phyloP scores from a whole-genome alignment of 2,329 filamentous ascomycete genomes.

The Chaetomiaceae sp. region DNA sequence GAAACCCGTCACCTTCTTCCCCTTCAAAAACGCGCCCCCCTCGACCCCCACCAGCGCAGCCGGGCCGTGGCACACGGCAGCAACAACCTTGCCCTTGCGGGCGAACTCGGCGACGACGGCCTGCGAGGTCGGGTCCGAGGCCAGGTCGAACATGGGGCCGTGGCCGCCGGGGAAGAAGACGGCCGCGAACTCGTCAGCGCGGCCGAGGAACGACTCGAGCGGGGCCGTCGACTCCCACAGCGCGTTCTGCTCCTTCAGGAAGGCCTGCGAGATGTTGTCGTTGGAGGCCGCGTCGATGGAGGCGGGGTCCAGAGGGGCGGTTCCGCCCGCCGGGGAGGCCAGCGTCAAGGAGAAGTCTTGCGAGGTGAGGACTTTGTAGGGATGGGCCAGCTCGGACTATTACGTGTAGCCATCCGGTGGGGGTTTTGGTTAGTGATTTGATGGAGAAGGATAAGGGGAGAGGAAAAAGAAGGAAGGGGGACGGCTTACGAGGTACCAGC shows the following conservation, averaged over 20 bases:
- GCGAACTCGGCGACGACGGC: conserved; percentile 59
- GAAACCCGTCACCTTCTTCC: conserved; percentile 56
- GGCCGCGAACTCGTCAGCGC: conserved; percentile 58
- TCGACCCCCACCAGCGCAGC: conserved; percentile 57
- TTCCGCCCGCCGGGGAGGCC: conserved; percentile 59
- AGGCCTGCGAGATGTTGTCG: conserved; percentile 49
- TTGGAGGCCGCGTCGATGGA: conserved; percentile 52
- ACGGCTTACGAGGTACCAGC: conserved; percentile 61
- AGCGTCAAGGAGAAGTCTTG: conserved; percentile 51
- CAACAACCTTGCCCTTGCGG: conserved; percentile 55
- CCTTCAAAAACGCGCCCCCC: conserved; percentile 47
- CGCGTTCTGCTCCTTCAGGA: conserved; percentile 50
- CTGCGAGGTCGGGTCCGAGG: conserved; percentile 50
- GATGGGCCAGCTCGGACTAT: conserved; percentile 61
- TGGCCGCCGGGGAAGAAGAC: conserved; percentile 55
- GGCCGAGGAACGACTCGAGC: conserved; percentile 52
- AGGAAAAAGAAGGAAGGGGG: not conserved
- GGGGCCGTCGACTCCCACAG: conserved; percentile 61
- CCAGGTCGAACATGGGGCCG: conserved; percentile 65
- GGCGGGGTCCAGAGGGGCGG: conserved; percentile 54
- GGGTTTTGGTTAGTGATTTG: not conserved
- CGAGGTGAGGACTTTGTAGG: conserved; percentile 50
- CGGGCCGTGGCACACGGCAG: conserved; percentile 66
- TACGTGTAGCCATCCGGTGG: no score
- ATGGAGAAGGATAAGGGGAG: no score